Evolutionary conservation across 306 rosid genomes (phyloP).

Genomic region (Lithocarpus polystachyus): DNA sequence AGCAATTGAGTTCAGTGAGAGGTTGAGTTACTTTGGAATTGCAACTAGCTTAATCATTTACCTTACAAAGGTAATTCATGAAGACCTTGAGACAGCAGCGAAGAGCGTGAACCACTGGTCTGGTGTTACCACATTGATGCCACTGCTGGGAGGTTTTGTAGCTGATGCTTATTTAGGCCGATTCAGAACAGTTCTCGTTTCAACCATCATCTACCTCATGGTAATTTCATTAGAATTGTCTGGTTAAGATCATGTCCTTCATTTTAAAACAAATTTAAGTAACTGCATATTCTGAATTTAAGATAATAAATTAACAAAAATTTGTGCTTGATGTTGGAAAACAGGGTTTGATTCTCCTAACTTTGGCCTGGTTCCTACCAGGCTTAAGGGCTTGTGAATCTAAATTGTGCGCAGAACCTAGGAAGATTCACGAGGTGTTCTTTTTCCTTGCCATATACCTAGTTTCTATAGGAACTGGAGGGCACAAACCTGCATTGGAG

Average conservation of each 20-base stretch:
- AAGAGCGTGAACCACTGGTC: constrained; percentile 84
- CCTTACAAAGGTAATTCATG: constrained; percentile 67
- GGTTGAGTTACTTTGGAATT: constrained; percentile 84
- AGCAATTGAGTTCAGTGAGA: constrained; percentile 94
- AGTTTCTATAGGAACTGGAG: constrained; percentile 81
- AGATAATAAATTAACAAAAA: neutral
- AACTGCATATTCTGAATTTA: neutral
- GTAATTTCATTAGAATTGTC: constrained; percentile 30
- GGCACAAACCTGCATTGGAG: constrained; percentile 86
- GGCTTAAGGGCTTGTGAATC: constrained; percentile 56
- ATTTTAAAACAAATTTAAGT: too few relatives aligned
- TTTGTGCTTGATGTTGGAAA: neutral
- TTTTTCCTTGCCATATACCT: constrained; percentile 80
- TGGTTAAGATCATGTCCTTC: neutral
- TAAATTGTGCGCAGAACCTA: constrained; percentile 46
- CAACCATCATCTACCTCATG: constrained; percentile 62
- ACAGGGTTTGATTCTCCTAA: constrained; percentile 78
- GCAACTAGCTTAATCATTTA: constrained; percentile 80
- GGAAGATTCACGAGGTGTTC: constrained; percentile 60
- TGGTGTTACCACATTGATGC: constrained; percentile 86
- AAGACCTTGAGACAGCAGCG: constrained; percentile 82
- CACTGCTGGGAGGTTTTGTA: constrained; percentile 80
- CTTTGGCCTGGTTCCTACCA: constrained; percentile 78
- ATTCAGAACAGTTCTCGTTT: constrained; percentile 60
- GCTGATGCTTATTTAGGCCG: constrained; percentile 95